Base-by-base conservation (phyloP, 2,329 filamentous ascomycete genomes). In the Trichophyton rubrum region DNA sequence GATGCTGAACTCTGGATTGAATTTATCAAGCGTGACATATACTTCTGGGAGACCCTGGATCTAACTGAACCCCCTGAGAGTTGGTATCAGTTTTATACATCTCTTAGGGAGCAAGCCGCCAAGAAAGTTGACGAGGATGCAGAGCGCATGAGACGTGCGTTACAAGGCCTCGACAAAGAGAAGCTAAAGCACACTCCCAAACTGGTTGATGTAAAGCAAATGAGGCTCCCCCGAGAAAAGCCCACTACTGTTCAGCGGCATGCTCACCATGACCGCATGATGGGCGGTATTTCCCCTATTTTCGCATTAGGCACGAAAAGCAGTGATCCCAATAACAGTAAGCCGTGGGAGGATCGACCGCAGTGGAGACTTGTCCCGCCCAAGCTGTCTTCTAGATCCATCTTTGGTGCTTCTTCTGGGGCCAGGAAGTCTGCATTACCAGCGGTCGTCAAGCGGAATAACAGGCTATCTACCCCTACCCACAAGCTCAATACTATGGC, bases 31-130 rank as follows among this genome's bases (percentile, higher is more conserved):
- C 83, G 85, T 56, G 85, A 96, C 67, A 88, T 96, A 63, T 84
- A 85, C 1, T 76, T 82, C 60, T 86, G 84, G 72, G 78, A 85
- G 47, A 84, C 87, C 69, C 81, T 83, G 27, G 82, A 85, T 66
- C 77, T 83, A 24, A 88, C 88, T 0, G 79, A 80, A 60, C 80
- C 89, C 64, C 83, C 86, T 0, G 77, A 78, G 40, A 84, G 84
- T 62, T 96, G 90, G 90, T 84, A 86, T 70, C 84, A 86, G 60
- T 79, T 95, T 13, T 96, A 95, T 75, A 77, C 80, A 64, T 83
- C 84, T 64, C 85, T 91, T 68, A 80, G 82, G 64, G 77, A 77
- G 47, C 78, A 85, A 63, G 80, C 84, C 41, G 76, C 82, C 38
- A 74, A 79, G 58, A 78, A 82, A 59, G 78, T 86, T 6, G 77